Evolutionary conservation across 495 filamentous ascomycete species (phyloP).

Genomic region (Aspergillus ostianus): DNA sequence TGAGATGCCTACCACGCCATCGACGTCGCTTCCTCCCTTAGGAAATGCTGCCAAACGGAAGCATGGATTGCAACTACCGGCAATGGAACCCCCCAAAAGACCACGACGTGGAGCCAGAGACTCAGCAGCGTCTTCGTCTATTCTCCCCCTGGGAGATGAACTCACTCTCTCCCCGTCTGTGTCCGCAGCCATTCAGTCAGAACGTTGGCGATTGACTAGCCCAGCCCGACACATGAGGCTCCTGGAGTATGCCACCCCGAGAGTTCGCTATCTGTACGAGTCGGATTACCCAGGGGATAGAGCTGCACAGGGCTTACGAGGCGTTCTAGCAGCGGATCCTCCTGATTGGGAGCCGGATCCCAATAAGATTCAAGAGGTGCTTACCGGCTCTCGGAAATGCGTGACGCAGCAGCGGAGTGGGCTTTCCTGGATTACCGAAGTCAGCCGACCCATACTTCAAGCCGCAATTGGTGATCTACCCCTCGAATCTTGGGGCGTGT

Average conservation of each 20-base stretch:
- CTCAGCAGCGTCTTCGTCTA: background rate
- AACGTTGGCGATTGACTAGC: background rate
- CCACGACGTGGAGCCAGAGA: background rate
- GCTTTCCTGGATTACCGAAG: conserved; percentile 13
- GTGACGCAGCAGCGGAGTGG: conserved; percentile 6
- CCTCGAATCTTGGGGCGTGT: conserved; percentile 16
- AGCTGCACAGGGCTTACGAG: background rate
- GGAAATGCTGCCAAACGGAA: too few species aligned
- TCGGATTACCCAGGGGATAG: background rate
- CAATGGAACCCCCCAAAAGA: background rate
- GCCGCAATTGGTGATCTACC: conserved; percentile 3
- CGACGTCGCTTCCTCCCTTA: too few species aligned
- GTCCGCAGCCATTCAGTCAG: background rate
- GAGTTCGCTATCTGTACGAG: conserved; percentile 1
- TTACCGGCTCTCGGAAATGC: background rate
- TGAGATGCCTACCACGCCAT: too few species aligned
- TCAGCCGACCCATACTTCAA: conserved; percentile 3
- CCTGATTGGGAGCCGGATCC: background rate
- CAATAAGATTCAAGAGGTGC: background rate
- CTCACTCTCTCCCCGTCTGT: background rate
- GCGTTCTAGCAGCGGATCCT: background rate
- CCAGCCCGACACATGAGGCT: background rate
- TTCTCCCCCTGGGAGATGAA: background rate
- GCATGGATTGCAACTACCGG: too few species aligned
- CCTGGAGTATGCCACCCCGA: background rate